Evolutionary conservation across 352 stramenopile species (phyloP), one percentile per base, ranked within the genome.

Genomic region (Phytophthora idaei): DNA sequence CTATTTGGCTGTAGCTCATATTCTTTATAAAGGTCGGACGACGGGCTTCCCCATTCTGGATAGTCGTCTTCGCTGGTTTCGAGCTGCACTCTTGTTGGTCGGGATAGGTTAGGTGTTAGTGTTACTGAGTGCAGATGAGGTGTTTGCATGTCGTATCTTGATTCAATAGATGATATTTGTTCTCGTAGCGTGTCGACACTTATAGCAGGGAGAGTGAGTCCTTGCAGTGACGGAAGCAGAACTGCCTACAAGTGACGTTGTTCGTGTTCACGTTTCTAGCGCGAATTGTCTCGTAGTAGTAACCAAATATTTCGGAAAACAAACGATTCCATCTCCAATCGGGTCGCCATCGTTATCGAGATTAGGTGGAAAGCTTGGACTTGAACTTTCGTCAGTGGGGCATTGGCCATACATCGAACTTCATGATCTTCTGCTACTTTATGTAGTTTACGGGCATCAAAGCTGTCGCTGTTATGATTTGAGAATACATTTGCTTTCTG

Each of bases 241-340:
- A 42, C 2, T 3, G 10, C 12, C 36, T 3, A 15, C 36, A 15
- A 42, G 2, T 15, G 12, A 42, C 10, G 36, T 7, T 15, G 36
- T 15, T 42, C 10, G 12, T 15, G 36, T n/a, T 4, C 36, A 42
- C 36, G 5, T 42, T 42, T 42, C 36, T 15, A 52, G 9, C 14
- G 34, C 3, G 34, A 21, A 11, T 37, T n/a, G n/a, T n/a, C 37
- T 37, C 4, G 3, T 52, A 0, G 27, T 52, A 12, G 49, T 45
- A 17, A 57, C 15, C 31, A 31, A 32, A 57, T 34, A 57, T 17
- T 21, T 46, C 3, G 32, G 49, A 32, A 57, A 46, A 21, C n/a
- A 45, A 31, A 17, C 49, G 17, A 57, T 57, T 32, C 32, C 49
- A 45, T 57, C 32, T 34, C 32, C 32, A 45, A 57, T 34, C 7